Evolutionary conservation across 1,284 basidiomycete genomes (phyloP).

Genomic region (Ganoderma meredithae): DNA sequence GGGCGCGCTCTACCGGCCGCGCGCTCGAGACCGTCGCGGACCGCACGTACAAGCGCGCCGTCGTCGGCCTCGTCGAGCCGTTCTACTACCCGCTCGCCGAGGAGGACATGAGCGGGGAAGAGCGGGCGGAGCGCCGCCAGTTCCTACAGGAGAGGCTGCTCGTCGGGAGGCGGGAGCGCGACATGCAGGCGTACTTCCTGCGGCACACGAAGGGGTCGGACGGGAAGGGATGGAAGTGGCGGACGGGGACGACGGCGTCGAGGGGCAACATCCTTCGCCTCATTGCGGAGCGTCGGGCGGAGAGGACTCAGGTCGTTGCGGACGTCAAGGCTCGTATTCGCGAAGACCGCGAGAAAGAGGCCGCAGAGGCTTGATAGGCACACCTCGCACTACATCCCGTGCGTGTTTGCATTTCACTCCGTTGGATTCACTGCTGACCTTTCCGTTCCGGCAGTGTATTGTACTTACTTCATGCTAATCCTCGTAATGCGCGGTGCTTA

Average conservation of each 20-base stretch:
- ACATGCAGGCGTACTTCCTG: constrained; percentile 54
- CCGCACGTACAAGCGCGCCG: constrained; percentile 85
- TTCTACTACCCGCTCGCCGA: constrained; percentile 89
- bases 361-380: constrained; percentile 23
- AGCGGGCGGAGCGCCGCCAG: constrained; percentile 60
- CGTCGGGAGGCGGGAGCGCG: constrained; percentile 49
- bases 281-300: constrained; percentile 61
- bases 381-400: background rate
- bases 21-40: constrained; percentile 43
- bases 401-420: background rate
- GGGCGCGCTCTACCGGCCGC: constrained; percentile 42
- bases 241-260: constrained; percentile 44
- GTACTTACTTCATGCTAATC: background rate
- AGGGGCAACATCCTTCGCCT: constrained; percentile 52
- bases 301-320: constrained; percentile 61
- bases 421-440: background rate
- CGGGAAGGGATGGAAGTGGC: constrained; percentile 51
- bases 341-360: constrained; percentile 43
- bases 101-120: constrained; percentile 73
- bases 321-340: constrained; percentile 52
- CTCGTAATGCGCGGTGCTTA: background rate
- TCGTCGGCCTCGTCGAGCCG: constrained; percentile 88
- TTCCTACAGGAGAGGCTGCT: constrained; percentile 69
- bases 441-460: background rate
- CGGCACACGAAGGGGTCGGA: constrained; percentile 55